Base-by-base conservation (phyloP, 805 yeast species). In the Metschnikowia drakensbergensis region DNA sequence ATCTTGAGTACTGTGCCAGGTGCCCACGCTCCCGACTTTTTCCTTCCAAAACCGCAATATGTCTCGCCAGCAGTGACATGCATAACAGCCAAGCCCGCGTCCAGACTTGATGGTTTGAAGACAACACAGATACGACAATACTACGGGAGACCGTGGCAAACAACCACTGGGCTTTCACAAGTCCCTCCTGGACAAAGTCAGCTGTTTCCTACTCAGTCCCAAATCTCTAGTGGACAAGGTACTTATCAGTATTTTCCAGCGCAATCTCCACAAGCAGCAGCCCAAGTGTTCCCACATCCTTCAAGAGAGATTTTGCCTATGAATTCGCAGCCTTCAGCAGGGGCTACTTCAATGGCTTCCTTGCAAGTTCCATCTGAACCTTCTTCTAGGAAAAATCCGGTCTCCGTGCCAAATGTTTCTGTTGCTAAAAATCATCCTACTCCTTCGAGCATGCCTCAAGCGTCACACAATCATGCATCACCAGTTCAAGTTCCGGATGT, bases 1-100 rank as follows among this genome's bases (percentile, higher is more conserved):
- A 33, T 33, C 26, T 13, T 34, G 26, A 27, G 32, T 33, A 34
- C 37, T 3, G 45, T 42, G n/a, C 45, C 45, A 34, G 45, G 45
- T 17, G 37, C 37, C 17, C 38, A 42, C 7, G 29, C 45, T 4
- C 38, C 45, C 3, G 45, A 42, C 10, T 42, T 42, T 34, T 42
- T 42, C 17, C 11, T 42, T 11, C 33, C 45, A 6, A 42, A 33
- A 34, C 45, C 30, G 9, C 11, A 23, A 25, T 40, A n/a, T 40
- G 23, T 31, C 8, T 29, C 43, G 5, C 17, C 36, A 23, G 29
- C 25, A 8, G 33, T 25, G 30, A 5, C 29, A 31, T 23, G 29
- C 7, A 30, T 25, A 2, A 30, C 43, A 23, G 13, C 30, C 5
- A 23, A n/a, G 3, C 23, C n/a, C 17, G n/a, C 43, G 6, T 31